Conservation (phyloP, 352 stramenopile genomes). For the Phytophthora podocarpi region DNA sequence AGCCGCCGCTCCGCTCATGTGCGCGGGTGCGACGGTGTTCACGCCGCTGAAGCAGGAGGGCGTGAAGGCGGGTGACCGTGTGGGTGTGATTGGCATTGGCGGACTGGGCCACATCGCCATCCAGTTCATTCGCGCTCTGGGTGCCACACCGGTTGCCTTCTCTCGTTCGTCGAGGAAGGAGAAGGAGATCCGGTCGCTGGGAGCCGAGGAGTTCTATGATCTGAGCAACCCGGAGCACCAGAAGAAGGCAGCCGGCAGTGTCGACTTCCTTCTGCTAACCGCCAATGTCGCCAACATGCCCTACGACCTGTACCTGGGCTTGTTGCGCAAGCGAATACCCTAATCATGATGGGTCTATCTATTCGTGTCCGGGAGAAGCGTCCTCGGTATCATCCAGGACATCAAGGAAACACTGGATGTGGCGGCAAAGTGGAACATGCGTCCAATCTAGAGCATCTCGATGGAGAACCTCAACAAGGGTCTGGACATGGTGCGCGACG, state of each 20-base stretch:
- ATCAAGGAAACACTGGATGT: no score
- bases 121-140: slow-evolving; percentile 78
- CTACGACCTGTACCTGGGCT: slow-evolving; percentile 51
- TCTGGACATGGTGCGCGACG: no score
- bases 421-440: no score
- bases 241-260: slow-evolving; percentile 36
- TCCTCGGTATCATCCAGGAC: slow-evolving; percentile 79
- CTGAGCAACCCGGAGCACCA: slow-evolving; percentile 68
- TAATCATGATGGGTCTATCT: no score
- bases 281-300: slow-evolving; percentile 58
- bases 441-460: no score
- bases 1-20: slow-evolving; percentile 71
- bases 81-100: slow-evolving; percentile 82
- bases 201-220: no score
- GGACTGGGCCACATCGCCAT: slow-evolving; percentile 86
- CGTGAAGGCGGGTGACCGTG: slow-evolving; percentile 51
- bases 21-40: slow-evolving; percentile 83
- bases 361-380: slow-evolving; percentile 58
- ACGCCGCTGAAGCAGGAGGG: slow-evolving; percentile 63
- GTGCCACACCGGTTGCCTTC: slow-evolving; percentile 62
- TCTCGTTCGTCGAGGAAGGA: slow-evolving; percentile 71
- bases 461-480: no score
- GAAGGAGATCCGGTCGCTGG: slow-evolving; percentile 41
- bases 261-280: slow-evolving; percentile 9
- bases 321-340: no score